Evolutionary conservation across 371 early-diverging fungal genomes (phyloP), one percentile per base, ranked within the genome.

Genomic region (Mortierella polycephala): DNA sequence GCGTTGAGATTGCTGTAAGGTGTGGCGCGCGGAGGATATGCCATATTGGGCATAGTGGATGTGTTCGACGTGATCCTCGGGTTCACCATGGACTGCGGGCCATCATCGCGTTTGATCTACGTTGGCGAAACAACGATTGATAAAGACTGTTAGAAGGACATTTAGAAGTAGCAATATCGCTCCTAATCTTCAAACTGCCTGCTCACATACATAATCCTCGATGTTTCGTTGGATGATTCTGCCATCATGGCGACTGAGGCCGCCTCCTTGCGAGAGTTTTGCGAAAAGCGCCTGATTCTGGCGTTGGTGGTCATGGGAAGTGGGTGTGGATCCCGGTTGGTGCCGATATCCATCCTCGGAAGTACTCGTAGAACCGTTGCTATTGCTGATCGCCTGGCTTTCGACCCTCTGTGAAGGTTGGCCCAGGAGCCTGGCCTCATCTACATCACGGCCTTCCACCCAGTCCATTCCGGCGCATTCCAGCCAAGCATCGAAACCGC

Each of bases 401-500:
- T 83, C 71, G 0, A 64, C 64, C 62, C 73, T 64, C n/a, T 74
- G 30, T 45, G 82, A 68, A 12, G 62, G 16, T 18, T 67, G 65
- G 16, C 42, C 49, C 16, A 46, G 16, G 23, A 61, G 64, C 20
- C 54, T 62, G 14, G 58, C 69, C 0, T 9, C 59, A 49, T 72
- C 69, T 12, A 67, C 75, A 9, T 57, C 72, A 37, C 51, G 13
- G 0, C 70, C 72, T 41, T 62, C 76, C 44, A 88, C 79, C 56
- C 87, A 87, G 2, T 65, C 62, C 21, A 83, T 81, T 1, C 86
- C 85, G 45, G 85, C 72, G 5, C 75, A 73, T 5, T 76, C 69
- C 42, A 70, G 67, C 96, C 96, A 96, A 1, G 87, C 93, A 51
- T 84, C 73, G 80, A 93, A 93, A 0, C 96, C 96, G 23, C 95